phyloP scores from a whole-genome alignment of 257 asterid genomes.

The Linderniella brevidens region DNA sequence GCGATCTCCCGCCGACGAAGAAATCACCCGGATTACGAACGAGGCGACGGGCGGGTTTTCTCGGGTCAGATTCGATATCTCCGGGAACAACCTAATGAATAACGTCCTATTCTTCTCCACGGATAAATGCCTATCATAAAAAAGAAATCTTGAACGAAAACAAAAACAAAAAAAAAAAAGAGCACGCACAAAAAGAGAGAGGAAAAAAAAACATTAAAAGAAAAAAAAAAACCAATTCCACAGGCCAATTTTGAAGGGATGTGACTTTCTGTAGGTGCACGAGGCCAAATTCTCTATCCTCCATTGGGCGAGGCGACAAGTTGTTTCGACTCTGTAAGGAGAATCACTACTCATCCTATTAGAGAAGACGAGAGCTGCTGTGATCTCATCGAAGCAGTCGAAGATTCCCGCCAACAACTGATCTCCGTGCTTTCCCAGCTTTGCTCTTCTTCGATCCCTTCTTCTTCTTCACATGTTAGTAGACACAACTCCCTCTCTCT shows the following conservation, averaged over 20 bases:
- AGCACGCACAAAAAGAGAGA: background rate
- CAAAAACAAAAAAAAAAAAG: background rate
- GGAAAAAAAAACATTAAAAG: background rate
- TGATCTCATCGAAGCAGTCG: constrained; percentile 83
- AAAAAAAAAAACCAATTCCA: constrained; percentile 64
- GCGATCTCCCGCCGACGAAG: constrained; percentile 69
- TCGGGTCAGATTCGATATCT: constrained; percentile 45
- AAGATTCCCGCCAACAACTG: constrained; percentile 54
- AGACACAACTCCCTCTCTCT: too few species aligned
- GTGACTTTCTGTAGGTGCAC: constrained; percentile 72
- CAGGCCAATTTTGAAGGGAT: constrained; percentile 75
- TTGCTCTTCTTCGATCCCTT: constrained; percentile 25
- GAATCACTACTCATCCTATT: constrained; percentile 74
- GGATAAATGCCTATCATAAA: constrained; percentile 63
- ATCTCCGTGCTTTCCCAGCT: constrained; percentile 94
- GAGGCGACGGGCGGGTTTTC: constrained; percentile 87
- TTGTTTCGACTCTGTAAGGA: constrained; percentile 78
- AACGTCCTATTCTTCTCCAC: constrained; percentile 71
- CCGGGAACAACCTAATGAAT: constrained; percentile 63
- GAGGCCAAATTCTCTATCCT: constrained; percentile 71
- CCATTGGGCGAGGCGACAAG: constrained; percentile 97
- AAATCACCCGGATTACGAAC: constrained; percentile 48
- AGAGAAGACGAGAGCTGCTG: constrained; percentile 44
- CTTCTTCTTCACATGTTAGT: constrained; percentile 26
- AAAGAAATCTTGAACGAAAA: background rate